These are phyloP conservation scores for Ochetophila trinervis DNA, from an alignment of 306 rosid species.

Conservation along the genomic window DNA sequence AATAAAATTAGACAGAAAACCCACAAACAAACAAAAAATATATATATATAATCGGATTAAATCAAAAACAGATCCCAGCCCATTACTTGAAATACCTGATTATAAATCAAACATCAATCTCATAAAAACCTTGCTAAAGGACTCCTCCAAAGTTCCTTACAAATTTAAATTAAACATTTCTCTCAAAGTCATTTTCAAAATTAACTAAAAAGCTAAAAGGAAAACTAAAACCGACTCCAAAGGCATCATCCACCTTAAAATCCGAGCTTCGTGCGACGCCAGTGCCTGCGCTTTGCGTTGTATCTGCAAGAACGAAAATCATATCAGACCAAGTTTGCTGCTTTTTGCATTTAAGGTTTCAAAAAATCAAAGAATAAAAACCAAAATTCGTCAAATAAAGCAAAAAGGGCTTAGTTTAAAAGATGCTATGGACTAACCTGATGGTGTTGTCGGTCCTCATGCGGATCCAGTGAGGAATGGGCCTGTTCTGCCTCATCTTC, in stretches of 20 bases:
- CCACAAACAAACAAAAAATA: no score
- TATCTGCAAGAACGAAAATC: constrained; percentile 35
- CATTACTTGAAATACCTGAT: constrained; percentile 4
- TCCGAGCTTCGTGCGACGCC: constrained; percentile 94
- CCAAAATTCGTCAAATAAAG: not conserved
- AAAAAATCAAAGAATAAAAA: not conserved
- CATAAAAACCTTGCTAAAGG: constrained; percentile 13
- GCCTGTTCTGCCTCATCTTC: constrained; percentile 96
- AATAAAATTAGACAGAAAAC: no score
- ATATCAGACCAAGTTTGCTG: not conserved
- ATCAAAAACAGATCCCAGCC: constrained; percentile 3
- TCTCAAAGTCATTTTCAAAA: not conserved
- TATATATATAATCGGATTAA: not conserved
- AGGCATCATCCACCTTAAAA: constrained; percentile 44
- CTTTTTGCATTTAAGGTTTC: not conserved
- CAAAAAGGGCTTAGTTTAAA: no score
- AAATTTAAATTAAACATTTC: constrained; percentile 8
- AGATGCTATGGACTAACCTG: constrained; percentile 39
- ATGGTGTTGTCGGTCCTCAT: constrained; percentile 83
- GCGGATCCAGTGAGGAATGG: constrained; percentile 85
- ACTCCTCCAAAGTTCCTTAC: constrained; percentile 7
- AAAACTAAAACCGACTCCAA: not conserved
- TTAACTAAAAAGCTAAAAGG: not conserved
- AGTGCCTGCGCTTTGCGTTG: constrained; percentile 88
- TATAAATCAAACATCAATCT: constrained; percentile 3